Conservation (phyloP, 768 basidiomycete species). For the Tulasnella sp. region DNA sequence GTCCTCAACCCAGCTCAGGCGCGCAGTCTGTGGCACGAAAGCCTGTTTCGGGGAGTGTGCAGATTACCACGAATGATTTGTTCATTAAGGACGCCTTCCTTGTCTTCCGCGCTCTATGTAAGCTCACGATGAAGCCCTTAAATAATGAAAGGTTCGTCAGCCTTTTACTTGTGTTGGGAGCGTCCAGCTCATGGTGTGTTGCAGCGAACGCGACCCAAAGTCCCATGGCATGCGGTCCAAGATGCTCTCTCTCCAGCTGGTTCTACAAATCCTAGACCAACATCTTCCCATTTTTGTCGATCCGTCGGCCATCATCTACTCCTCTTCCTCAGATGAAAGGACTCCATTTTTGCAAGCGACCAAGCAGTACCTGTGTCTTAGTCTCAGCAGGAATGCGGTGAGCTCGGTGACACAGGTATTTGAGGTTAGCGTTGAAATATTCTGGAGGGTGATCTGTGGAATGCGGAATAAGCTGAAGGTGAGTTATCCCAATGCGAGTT, state of each 20-base stretch:
- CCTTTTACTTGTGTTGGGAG: neutral
- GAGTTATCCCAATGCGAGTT: slow-evolving; percentile 6
- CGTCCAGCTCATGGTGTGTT: neutral
- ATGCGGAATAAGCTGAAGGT: slow-evolving; percentile 96
- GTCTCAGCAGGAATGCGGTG: slow-evolving; percentile 88
- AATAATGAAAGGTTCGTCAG: slow-evolving; percentile 72
- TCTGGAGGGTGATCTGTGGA: slow-evolving; percentile 89
- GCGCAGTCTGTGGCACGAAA: no score
- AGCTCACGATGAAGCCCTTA: slow-evolving; percentile 94
- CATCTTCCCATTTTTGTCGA: slow-evolving; percentile 88
- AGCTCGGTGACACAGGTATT: slow-evolving; percentile 94
- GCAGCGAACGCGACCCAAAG: slow-evolving; percentile 86
- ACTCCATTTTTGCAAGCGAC: slow-evolving; percentile 86
- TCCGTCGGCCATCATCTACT: slow-evolving; percentile 80
- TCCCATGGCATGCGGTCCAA: slow-evolving; percentile 98
- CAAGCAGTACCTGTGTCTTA: slow-evolving; percentile 91
- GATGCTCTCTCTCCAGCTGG: slow-evolving; percentile 83
- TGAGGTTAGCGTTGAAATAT: slow-evolving; percentile 95
- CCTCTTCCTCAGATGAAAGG: slow-evolving; percentile 75
- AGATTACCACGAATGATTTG: slow-evolving; percentile 68
- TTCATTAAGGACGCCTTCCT: slow-evolving; percentile 97
- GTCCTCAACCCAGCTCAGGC: no score
- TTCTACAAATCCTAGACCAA: slow-evolving; percentile 81
- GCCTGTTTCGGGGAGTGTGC: slow-evolving; percentile 18
- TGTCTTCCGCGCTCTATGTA: slow-evolving; percentile 93